Conservation (phyloP, 75 land plant species). For the Gnetum montanum region DNA sequence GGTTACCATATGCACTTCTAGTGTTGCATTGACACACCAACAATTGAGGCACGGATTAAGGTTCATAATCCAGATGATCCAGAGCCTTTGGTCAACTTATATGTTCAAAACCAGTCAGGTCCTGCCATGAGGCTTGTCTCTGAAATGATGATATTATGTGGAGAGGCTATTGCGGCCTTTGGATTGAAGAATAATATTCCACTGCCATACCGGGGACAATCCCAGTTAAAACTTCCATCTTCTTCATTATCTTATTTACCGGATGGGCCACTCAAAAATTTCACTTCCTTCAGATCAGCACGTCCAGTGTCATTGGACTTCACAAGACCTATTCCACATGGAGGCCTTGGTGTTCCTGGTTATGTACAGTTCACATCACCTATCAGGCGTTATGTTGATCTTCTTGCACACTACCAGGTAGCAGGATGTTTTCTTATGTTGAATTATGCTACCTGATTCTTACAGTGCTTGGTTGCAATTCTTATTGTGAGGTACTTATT, state of each 20-base stretch:
- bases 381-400: constrained; percentile 83
- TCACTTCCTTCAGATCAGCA: constrained; percentile 54
- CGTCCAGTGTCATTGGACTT: constrained; percentile 82
- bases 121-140: constrained; percentile 86
- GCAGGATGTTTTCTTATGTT: constrained; percentile 5
- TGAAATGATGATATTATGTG: constrained; percentile 99
- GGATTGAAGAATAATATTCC: constrained; percentile 60
- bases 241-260: constrained; percentile 62
- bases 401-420: constrained; percentile 96
- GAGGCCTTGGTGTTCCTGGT: constrained; percentile 71
- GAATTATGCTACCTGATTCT: not conserved
- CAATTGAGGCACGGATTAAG: constrained; percentile 55
- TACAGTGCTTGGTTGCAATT: not conserved
- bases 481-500: not conserved
- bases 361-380: constrained; percentile 99
- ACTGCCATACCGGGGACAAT: constrained; percentile 91
- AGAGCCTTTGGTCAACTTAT: constrained; percentile 67
- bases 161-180: constrained; percentile 78
- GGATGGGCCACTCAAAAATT: constrained; percentile 72
- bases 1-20: too few species aligned
- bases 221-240: constrained; percentile 40
- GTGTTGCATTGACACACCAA: constrained; percentile 81
- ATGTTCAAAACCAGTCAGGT: constrained; percentile 53
- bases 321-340: constrained; percentile 74
- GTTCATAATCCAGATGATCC: constrained; percentile 65